Conservation (phyloP, 345 rosid genomes). For the Geranium rotundifolium region DNA sequence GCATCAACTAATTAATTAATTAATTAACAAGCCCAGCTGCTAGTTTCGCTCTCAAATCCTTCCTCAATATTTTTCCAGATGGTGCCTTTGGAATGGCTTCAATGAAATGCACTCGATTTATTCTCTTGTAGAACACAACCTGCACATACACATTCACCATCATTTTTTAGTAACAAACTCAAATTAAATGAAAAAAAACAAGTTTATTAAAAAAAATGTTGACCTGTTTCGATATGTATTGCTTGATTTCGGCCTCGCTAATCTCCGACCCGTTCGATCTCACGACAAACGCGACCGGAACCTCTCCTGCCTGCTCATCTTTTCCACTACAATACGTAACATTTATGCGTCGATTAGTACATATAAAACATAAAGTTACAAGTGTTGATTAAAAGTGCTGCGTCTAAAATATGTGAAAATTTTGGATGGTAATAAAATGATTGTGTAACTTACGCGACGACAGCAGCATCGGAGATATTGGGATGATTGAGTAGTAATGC, state of each 20-base stretch:
- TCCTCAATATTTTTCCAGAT: constrained; percentile 78
- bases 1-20: too few species aligned
- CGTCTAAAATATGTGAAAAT: too few species aligned
- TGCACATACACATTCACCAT: constrained; percentile 3
- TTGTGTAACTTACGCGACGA: constrained; percentile 37
- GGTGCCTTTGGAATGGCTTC: constrained; percentile 74
- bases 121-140: constrained; percentile 86
- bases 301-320: constrained; percentile 74
- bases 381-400: too few species aligned
- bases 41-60: constrained; percentile 51
- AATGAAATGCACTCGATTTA: constrained; percentile 47
- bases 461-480: constrained; percentile 49
- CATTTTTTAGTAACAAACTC: not conserved
- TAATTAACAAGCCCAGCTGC: constrained; percentile 14
- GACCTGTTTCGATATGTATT: constrained; percentile 70
- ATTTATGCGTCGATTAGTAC: too few species aligned
- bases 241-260: constrained; percentile 64
- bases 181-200: not conserved
- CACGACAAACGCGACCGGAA: constrained; percentile 73
- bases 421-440: not conserved
- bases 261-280: constrained; percentile 47
- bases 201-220: not conserved
- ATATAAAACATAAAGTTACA: too few species aligned
- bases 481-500: constrained; percentile 42
- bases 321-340: constrained; percentile 62